Evolutionary conservation across 1,284 basidiomycete species (phyloP), one percentile per base, ranked within the genome.

Genomic region (Fomitopsis schrenkii): DNA sequence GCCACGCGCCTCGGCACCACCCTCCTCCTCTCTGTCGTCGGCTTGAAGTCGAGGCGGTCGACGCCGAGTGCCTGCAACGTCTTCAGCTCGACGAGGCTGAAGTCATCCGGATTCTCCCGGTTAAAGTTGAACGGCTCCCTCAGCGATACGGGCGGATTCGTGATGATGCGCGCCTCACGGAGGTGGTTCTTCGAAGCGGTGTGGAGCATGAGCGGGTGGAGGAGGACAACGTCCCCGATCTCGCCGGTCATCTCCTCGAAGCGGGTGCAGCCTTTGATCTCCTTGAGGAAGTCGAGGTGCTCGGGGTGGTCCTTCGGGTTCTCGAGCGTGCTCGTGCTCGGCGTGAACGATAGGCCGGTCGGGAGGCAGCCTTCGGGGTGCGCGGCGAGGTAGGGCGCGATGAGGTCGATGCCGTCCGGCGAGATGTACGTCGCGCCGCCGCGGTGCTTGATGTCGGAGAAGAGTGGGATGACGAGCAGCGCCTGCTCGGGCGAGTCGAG

Each of bases 161-260:
- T 85, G 68, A 87, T 87, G 60, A 87, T 75, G 58, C 85, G 76
- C 44, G 80, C 81, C 17, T 78, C 68, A 22, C 84, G 80, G 40
- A 80, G 71, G 63, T 80, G 75, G 70, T 88, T 88, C 72, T 80
- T 83, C 45, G 82, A 82, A n/a, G 85, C 85, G 10, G 83, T 81
- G 67, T 87, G 85, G 60, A 85, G 72, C 84, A 86, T 87, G 62
- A 87, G 72, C 48, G 85, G 85, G 71, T 87, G 85, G 73, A 87
- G 74, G 35, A 87, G 76, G 19, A 86, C 79, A 30, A 86, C 85
- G 67, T 87, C 85, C 26, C 85, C 85, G 53, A 81, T 70, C 58
- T 82, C 76, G 52, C 83, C 84, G 0, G 82, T 84, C 70, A 85
- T 74, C 72, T 86, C 84, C 33, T 81, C 78, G 68, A 87, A 86